Evolutionary conservation across 2,329 filamentous ascomycete species (phyloP), one percentile per base, ranked within the genome.

Genomic region (Diaporthe sp.): DNA sequence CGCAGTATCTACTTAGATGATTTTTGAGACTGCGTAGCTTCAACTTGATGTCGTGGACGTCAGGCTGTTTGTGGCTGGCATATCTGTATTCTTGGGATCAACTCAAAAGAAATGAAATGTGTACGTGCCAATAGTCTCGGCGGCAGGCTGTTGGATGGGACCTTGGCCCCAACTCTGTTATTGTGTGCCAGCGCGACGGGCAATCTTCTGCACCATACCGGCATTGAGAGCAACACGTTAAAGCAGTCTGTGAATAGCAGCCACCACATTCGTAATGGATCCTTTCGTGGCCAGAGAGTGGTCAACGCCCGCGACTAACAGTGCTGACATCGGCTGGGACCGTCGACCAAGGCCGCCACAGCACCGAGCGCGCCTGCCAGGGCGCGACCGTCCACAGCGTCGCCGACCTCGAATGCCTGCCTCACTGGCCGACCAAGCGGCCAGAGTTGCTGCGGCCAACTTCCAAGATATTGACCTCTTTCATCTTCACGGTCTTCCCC

Each of bases 261-360:
- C 17, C 35, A 25, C 4, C 17, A 28, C 30, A 30, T 19, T 15
- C 40, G 10, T 13, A 9, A 75, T 74, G 74, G 66, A 75, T 17
- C 66, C 42, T 12, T 71, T 71, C 30, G 57, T 75, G 10, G 40
- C 50, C 30, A 52, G 25, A 25, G 74, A 75, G 52, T 71, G 72
- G 54, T 57, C 40, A 67, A 66, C 38, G 10, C 50, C 55, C 19
- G 71, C 74, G 9, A 67, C 74, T 19, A 33, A 19, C 54, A 58
- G 58, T 25, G 58, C 67, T 60, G 74, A 75, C n/a, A 47, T 64
- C 13, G 64, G 45, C 30, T 75, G 74, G 74, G 55, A 68, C 45
- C 61, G 35, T 30, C 52, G 57, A 38, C 30, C 30, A 40, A 71
- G 25, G n/a, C 17, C 54, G 19, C 54, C 6, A 61, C 25, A 15